phyloP scores from a whole-genome alignment of 176 grass and related monocot genomes.

The Bolboschoenus planiculmis region DNA sequence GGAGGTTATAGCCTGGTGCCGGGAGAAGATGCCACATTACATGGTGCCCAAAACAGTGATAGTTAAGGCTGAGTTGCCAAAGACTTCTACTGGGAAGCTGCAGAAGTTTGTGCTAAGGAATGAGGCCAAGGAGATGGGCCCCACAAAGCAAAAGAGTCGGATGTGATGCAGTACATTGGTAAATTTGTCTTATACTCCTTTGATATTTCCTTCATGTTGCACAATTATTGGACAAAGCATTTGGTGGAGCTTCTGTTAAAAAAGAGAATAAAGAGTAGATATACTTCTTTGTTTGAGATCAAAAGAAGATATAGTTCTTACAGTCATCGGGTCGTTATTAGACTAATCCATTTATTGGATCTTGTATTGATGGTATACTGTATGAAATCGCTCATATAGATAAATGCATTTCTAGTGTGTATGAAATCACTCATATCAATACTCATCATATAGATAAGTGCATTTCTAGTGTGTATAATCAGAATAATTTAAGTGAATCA shows the following conservation, averaged over 20 bases:
- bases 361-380: not conserved
- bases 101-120: constrained; percentile 63
- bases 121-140: constrained; percentile 55
- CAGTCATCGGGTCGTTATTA: too few relatives aligned
- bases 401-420: not conserved
- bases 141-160: constrained; percentile 22
- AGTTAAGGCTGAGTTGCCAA: constrained; percentile 49
- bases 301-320: not conserved
- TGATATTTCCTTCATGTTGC: not conserved
- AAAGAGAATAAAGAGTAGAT: not conserved
- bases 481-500: not conserved
- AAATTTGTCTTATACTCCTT: not conserved
- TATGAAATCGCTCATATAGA: not conserved
- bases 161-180: constrained; percentile 25
- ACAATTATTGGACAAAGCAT: not conserved
- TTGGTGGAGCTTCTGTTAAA: not conserved
- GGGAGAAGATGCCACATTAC: constrained; percentile 68
- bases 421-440: too few relatives aligned
- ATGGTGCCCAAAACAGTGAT: constrained; percentile 83
- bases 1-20: constrained; percentile 53
- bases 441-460: not conserved
- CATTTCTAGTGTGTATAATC: not conserved
- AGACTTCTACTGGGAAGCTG: constrained; percentile 84
- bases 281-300: not conserved
- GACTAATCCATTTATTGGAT: not conserved